Conservation (phyloP, 2,329 filamentous ascomycete species). For the Endocalyx cinctus region DNA sequence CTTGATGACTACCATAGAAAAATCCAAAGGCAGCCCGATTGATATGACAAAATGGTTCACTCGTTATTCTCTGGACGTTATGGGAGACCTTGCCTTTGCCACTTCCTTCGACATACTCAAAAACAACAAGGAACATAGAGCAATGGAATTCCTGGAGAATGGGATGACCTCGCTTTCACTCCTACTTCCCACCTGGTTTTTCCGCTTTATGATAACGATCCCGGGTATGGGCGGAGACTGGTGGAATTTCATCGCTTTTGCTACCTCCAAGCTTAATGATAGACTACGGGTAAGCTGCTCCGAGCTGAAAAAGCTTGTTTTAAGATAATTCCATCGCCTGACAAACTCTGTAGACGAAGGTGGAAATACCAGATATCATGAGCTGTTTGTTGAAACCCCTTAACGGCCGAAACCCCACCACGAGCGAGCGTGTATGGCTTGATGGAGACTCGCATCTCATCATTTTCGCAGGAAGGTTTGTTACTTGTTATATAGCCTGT, state of each 20-base stretch:
- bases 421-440: slow-evolving; percentile 5
- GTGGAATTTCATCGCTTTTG: slow-evolving; percentile 7
- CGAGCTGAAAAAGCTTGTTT: no score
- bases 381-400: slow-evolving; percentile 2
- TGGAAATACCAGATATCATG: slow-evolving; percentile 4
- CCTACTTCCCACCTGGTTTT: slow-evolving; percentile 11
- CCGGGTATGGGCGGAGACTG: slow-evolving; percentile 3
- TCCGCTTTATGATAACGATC: slow-evolving; percentile 6
- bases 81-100: slow-evolving; percentile 27
- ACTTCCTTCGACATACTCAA: slow-evolving; percentile 23
- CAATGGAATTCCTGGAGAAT: slow-evolving; percentile 5
- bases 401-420: not conserved
- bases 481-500: no score
- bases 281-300: slow-evolving; percentile 5
- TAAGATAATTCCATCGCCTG: not conserved
- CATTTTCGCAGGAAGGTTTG: slow-evolving; percentile 9
- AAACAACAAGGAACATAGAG: slow-evolving; percentile 6
- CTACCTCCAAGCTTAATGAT: slow-evolving; percentile 2
- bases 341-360: no score
- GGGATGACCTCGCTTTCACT: slow-evolving; percentile 1
- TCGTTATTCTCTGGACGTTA: slow-evolving; percentile 20
- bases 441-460: slow-evolving; percentile 9
- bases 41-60: slow-evolving; percentile 17
- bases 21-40: slow-evolving; percentile 1
- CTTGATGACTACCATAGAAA: slow-evolving; percentile 5